Percentiles rank a stretch among this genome's conserved stretches.
phyloP scores from a whole-genome alignment of 2,329 filamentous ascomycete species.

The Fusarium poae region DNA sequence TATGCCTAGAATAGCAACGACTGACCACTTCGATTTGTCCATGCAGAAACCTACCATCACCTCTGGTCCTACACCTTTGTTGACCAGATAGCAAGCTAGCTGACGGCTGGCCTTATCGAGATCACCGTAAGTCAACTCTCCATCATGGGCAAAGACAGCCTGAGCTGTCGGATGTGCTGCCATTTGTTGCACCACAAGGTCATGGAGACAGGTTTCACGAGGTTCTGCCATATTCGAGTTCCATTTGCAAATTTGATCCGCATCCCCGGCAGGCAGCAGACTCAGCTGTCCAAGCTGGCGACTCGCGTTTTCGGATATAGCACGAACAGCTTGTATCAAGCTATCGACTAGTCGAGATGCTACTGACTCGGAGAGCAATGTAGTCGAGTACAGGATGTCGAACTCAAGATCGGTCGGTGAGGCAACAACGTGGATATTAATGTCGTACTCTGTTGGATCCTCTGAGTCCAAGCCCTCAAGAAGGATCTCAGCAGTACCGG shows the following conservation, averaged over 20 bases:
- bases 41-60: slow-evolving; percentile 2
- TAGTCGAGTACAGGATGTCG: neutral
- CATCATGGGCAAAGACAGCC: neutral
- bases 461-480: slow-evolving; percentile 1
- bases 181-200: neutral
- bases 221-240: slow-evolving; percentile 2
- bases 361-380: neutral
- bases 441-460: slow-evolving; percentile 9
- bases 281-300: neutral
- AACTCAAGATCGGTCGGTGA: slow-evolving; percentile 4
- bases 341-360: slow-evolving; percentile 4
- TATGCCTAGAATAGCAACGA: slow-evolving; percentile 3
- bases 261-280: slow-evolving; percentile 1
- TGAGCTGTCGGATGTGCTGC: neutral
- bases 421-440: slow-evolving; percentile 1
- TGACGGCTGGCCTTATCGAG: neutral
- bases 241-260: neutral
- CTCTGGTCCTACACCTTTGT: neutral
- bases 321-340: slow-evolving; percentile 5
- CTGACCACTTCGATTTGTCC: slow-evolving; percentile 6
- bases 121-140: neutral
- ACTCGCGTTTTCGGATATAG: neutral
- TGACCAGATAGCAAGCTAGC: neutral
- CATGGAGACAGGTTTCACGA: slow-evolving; percentile 1
- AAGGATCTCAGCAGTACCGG: neutral